Base-by-base conservation (phyloP, 1,139 yeast species). In the Neolecta irregularis region DNA sequence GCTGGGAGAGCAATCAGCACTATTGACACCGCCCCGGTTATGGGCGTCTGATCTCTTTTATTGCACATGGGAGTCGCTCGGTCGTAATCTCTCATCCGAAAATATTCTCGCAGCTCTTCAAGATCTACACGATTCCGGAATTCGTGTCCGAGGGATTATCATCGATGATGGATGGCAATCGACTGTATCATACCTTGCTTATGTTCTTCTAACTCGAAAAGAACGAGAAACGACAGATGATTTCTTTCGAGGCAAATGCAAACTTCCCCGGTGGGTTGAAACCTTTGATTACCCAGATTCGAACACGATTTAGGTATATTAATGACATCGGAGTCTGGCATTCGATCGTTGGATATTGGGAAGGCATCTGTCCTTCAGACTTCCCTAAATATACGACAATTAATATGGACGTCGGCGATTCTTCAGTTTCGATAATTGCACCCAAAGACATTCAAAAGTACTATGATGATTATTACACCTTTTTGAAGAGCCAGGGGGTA, bases 161-260 rank as follows among this genome's bases (percentile, higher is more conserved):
- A 48, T 53, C 24, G 57, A 53, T 35, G 57, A 53, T 35, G 57
- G 57, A 8, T 53, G 57, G 57, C 56, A 52, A 33, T 39, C 38
- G 19, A 41, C 45, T 5, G 42, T n/a, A n/a, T n/a, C n/a, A n/a
- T n/a, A n/a, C n/a, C n/a, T n/a, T n/a, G n/a, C n/a, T n/a, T n/a
- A n/a, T n/a, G n/a, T n/a, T n/a, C n/a, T n/a, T n/a, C n/a, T n/a
- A n/a, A n/a, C n/a, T n/a, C n/a, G n/a, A n/a, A n/a, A n/a, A 40
- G 17, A 40, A 37, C n/a, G 31, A 46, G 8, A 43, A 55, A 8
- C 50, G 45, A 22, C 41, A 50, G 16, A 34, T 41, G 29, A 39
- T 41, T 11, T 44, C 47, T 24, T 46, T 46, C 22, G 47, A 51
- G 13, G 47, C 49, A 16, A 41, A 44, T 21, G 44, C 37, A 2